phyloP scores from a whole-genome alignment of 768 basidiomycete genomes.

The Termitomyces sp. region DNA sequence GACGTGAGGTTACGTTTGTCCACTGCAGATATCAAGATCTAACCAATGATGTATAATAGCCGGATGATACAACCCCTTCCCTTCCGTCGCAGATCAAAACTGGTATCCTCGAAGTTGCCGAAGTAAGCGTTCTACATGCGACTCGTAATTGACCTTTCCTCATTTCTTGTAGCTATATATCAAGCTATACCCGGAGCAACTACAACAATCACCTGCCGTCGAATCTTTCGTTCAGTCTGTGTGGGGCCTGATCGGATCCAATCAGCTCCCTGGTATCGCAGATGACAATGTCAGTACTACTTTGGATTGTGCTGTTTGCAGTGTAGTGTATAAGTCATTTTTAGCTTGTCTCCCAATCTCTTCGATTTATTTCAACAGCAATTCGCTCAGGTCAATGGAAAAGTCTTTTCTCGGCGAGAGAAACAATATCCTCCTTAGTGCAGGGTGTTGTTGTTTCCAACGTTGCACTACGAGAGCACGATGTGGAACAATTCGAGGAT shows the following conservation, averaged over 20 bases:
- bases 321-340: background rate
- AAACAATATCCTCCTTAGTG: conserved; percentile 78
- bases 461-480: conserved; percentile 81
- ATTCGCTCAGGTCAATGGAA: conserved; percentile 87
- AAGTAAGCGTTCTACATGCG: conserved; percentile 42
- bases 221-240: conserved; percentile 79
- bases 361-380: conserved; percentile 88
- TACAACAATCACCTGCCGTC: conserved; percentile 60
- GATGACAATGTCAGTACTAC: conserved; percentile 64
- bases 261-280: conserved; percentile 61
- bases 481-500: conserved; percentile 95
- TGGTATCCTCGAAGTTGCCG: conserved; percentile 84
- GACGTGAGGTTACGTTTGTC: conserved; percentile 50
- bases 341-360: conserved; percentile 85
- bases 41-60: conserved; percentile 33
- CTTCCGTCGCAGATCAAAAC: conserved; percentile 91
- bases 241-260: conserved; percentile 83
- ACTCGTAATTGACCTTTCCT: background rate
- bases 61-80: conserved; percentile 80
- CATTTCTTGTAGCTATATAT: conserved; percentile 59
- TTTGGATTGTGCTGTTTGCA: background rate
- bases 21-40: conserved; percentile 9
- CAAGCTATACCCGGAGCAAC: conserved; percentile 78
- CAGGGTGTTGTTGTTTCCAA: conserved; percentile 95
- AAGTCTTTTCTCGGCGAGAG: conserved; percentile 73